Base-by-base conservation (phyloP, 2,329 filamentous ascomycete species). In the Monosporascus sp. region DNA sequence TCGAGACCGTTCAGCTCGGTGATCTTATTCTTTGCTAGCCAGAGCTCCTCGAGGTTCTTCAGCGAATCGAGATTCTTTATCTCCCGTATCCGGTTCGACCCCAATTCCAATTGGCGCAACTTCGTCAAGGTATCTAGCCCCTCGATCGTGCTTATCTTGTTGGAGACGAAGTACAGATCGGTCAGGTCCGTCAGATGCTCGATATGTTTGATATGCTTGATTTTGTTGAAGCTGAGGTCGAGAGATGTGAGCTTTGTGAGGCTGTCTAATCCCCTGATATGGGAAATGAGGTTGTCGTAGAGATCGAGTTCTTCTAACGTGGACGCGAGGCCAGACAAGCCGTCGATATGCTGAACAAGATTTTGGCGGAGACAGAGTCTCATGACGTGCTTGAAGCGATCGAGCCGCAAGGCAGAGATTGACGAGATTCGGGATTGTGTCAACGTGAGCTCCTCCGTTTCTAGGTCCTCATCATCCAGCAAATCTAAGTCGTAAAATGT, bases 201-300 rank as follows among this genome's bases (percentile, higher is more conserved):
- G 60, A 97, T 76, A 64, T 93, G 85, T 73, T 96, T 96, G 76
- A 99, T 96, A 73, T 97, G 92, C 71, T 96, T 97, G 76, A 99
- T 93, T 77, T 97, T 97, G 78, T 99, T 99, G 82, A 97, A 99
- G 71, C 90, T 95, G 50, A 99, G 79, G 69, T 99, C 94, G 52
- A 99, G 83, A 53, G 77, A 87, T 6, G 82, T 90, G 51, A 99
- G 81, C 56, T 88, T 80, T 14, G 80, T 83, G 53, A 97, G 83
- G 46, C 84, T 78, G 51, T 97, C 91, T 46, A 99, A 80, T 31
- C 90, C 90, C 60, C 86, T 86, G 71, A 97, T 84, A 71, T 96
- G 91, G 11, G 85, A 83, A 63, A 99, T 91, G 19, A 96, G 80
- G 71, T 99, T 99, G 74, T 99, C 94, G 76, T 99, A 99, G 55